phyloP scores from a whole-genome alignment of 345 rosid genomes.

The Ceriops decandra region DNA sequence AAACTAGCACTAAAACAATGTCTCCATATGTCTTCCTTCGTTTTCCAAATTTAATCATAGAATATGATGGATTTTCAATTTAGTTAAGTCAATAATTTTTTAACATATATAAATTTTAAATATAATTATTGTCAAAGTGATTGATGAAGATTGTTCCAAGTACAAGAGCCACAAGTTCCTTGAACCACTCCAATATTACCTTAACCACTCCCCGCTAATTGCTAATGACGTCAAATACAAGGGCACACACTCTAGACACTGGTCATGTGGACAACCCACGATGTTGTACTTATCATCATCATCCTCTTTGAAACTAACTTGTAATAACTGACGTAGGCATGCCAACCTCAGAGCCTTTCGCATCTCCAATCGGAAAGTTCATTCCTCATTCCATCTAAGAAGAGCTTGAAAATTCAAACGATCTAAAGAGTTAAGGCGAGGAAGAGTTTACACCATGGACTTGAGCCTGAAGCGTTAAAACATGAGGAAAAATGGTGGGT shows the following conservation, averaged over 20 bases:
- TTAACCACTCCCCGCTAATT: conserved; percentile 24
- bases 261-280: conserved; percentile 25
- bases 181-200: conserved; percentile 4
- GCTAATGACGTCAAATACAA: conserved; percentile 15
- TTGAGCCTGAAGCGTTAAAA: not conserved
- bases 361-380: conserved; percentile 23
- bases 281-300: conserved; percentile 24
- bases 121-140: not conserved
- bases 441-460: not conserved
- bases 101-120: not conserved
- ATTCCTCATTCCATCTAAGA: conserved; percentile 12
- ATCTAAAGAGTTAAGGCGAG: not conserved
- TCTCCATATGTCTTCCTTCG: too few species aligned
- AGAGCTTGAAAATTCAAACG: not conserved
- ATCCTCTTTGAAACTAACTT: conserved; percentile 25
- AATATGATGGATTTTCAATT: too few species aligned
- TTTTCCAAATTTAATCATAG: too few species aligned
- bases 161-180: conserved; percentile 16
- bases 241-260: conserved; percentile 16
- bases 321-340: conserved; percentile 16
- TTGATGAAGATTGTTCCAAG: conserved; percentile 17
- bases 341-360: conserved; percentile 24
- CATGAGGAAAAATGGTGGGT: not conserved
- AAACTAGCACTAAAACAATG: not conserved
- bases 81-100: too few species aligned